phyloP scores from a whole-genome alignment of 1,284 basidiomycete species.

The Ceratobasidium sp. region DNA sequence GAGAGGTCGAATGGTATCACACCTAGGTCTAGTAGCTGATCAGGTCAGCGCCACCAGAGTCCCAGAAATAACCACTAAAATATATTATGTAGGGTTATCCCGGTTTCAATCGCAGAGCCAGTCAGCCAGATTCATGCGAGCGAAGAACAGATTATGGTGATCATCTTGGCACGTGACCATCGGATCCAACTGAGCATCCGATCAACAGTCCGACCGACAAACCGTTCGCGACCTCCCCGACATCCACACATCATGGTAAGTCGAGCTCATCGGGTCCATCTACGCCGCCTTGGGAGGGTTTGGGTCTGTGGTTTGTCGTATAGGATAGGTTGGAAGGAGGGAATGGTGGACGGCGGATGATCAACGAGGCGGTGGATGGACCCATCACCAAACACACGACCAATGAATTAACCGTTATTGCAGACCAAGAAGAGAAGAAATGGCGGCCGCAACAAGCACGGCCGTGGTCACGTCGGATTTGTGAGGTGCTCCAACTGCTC shows the following conservation, averaged over 20 bases:
- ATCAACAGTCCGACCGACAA: not conserved
- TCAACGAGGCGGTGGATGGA: conserved; percentile 15
- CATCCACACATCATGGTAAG: conserved; percentile 12
- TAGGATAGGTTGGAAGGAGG: conserved; percentile 8
- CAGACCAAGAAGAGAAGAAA: conserved; percentile 99
- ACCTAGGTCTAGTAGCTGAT: too few species aligned
- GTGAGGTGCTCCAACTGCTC: conserved; percentile 99
- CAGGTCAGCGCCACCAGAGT: too few species aligned
- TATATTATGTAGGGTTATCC: too few species aligned
- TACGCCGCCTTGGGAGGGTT: not conserved
- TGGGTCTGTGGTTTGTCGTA: not conserved
- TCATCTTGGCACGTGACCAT: not conserved
- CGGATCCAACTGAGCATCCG: not conserved
- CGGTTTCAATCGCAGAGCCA: too few species aligned
- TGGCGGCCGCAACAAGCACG: conserved; percentile 97
- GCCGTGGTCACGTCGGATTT: conserved; percentile 94
- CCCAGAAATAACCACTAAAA: too few species aligned
- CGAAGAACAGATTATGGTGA: too few species aligned
- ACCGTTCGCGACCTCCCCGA: conserved; percentile 1
- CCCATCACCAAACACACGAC: not conserved
- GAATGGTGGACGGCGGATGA: not conserved
- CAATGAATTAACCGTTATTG: not conserved
- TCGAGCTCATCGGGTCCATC: not conserved
- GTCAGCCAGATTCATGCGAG: too few species aligned
- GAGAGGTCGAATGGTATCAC: too few species aligned